Evolutionary conservation across 345 rosid genomes (phyloP).

Genomic region (Triadica sebifera): DNA sequence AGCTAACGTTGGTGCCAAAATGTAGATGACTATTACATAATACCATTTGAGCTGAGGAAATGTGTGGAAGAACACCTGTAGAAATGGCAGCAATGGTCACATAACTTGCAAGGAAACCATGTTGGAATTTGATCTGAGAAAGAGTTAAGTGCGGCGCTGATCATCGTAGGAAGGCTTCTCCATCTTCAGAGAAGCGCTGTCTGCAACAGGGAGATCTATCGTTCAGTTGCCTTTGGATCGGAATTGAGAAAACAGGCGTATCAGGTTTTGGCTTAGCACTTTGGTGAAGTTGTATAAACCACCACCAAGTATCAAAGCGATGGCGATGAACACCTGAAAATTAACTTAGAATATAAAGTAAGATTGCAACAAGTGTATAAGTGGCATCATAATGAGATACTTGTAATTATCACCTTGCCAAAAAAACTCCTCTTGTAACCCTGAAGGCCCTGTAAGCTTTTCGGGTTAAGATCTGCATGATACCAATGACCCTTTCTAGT

Average conservation of each 20-base stretch:
- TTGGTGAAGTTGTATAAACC: conserved; percentile 14
- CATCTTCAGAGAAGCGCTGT: not conserved
- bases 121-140: conserved; percentile 17
- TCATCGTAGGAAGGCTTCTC: conserved; percentile 4
- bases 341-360: not conserved
- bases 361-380: too few species aligned
- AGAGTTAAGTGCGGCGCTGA: conserved; percentile 14
- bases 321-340: conserved; percentile 10
- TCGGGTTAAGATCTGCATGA: not conserved
- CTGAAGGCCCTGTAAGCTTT: conserved; percentile 6
- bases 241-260: not conserved
- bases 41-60: conserved; percentile 15
- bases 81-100: conserved; percentile 10
- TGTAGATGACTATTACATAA: conserved; percentile 4
- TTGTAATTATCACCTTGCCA: not conserved
- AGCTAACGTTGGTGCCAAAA: conserved; percentile 7
- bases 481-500: conserved; percentile 10
- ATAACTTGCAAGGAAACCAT: conserved; percentile 9
- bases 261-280: conserved; percentile 8
- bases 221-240: conserved; percentile 5
- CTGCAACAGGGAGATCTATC: conserved; percentile 3
- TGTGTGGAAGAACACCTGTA: not conserved
- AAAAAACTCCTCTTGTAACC: conserved; percentile 6
- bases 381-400: too few species aligned
- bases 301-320: conserved; percentile 12